These are phyloP conservation scores for Metschnikowia orientalis DNA, from an alignment of 805 yeast genomes.

Conservation along the genomic window DNA sequence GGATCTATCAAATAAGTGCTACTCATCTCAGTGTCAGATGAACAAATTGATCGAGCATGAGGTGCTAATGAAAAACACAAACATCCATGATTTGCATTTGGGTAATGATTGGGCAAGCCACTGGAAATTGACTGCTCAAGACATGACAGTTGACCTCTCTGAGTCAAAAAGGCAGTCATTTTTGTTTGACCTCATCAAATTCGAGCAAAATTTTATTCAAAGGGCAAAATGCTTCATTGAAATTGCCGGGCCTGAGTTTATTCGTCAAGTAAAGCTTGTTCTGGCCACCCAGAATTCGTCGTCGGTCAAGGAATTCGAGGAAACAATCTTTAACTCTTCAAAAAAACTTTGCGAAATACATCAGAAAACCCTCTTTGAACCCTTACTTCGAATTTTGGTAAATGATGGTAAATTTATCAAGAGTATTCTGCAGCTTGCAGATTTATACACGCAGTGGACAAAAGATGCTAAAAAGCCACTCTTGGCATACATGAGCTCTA, in stretches of 20 bases:
- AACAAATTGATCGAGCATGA: conserved; percentile 21
- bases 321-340: conserved; percentile 56
- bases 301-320: conserved; percentile 45
- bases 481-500: conserved; percentile 53
- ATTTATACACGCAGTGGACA: conserved; percentile 63
- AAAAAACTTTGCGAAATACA: conserved; percentile 54
- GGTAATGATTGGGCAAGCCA: conserved; percentile 61
- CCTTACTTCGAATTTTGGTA: conserved; percentile 52
- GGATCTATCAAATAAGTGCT: conserved; percentile 19
- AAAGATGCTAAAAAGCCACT: conserved; percentile 51
- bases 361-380: conserved; percentile 48
- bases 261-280: conserved; percentile 25
- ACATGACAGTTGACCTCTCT: conserved; percentile 45
- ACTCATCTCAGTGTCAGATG: conserved; percentile 31
- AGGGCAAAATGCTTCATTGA: conserved; percentile 63
- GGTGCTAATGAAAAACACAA: conserved; percentile 16
- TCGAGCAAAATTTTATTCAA: conserved; percentile 66
- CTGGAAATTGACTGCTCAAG: conserved; percentile 58
- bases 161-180: conserved; percentile 68
- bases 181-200: conserved; percentile 66
- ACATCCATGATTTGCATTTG: conserved; percentile 22
- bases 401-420: conserved; percentile 64
- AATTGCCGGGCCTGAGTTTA: conserved; percentile 38
- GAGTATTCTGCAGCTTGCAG: conserved; percentile 47
- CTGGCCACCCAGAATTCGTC: conserved; percentile 19